These are phyloP conservation scores for Boletus semigastroideus DNA, from an alignment of 1,284 basidiomycete genomes.

Conservation along the genomic window DNA sequence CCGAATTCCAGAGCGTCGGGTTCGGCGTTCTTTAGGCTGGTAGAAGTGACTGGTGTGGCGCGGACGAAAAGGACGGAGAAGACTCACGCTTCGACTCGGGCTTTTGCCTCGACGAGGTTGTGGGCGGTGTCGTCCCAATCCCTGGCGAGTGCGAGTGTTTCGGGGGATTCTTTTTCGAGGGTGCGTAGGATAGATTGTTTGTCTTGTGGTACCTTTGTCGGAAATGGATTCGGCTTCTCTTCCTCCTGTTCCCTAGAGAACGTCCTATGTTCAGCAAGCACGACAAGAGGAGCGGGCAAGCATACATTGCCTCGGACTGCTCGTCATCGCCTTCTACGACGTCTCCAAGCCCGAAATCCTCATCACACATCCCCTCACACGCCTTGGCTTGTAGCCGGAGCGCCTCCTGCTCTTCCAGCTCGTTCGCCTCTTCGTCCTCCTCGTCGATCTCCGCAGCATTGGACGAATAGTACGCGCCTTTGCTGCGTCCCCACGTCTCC, in stretches of 20 bases:
- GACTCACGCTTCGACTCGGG: conserved; percentile 57
- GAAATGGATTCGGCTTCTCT: conserved; percentile 26
- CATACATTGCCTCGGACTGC: conserved; percentile 41
- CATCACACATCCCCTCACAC: conserved; percentile 70
- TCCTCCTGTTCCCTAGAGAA: conserved; percentile 37
- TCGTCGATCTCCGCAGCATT: conserved; percentile 80
- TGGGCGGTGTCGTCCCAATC: conserved; percentile 73
- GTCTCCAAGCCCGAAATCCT: conserved; percentile 86
- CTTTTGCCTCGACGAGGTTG: conserved; percentile 53
- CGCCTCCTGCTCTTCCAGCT: conserved; percentile 88
- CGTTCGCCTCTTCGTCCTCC: conserved; percentile 83
- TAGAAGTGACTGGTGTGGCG: conserved; percentile 3
- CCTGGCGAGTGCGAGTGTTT: conserved; percentile 70
- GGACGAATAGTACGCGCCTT: conserved; percentile 81
- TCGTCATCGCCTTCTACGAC: conserved; percentile 43
- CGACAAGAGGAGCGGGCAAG: not conserved
- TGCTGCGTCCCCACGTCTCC: conserved; percentile 79
- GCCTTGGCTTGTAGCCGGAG: conserved; percentile 76
- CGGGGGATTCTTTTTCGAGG: conserved; percentile 79
- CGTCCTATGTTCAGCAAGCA: conserved; percentile 9
- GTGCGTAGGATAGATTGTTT: conserved; percentile 67
- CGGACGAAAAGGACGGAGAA: not conserved
- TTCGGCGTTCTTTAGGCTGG: conserved; percentile 49
- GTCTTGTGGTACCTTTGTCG: conserved; percentile 47
- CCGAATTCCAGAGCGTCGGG: conserved; percentile 55